Evolutionary conservation across 805 yeast genomes (phyloP), one percentile per base, ranked within the genome.

Genomic region (Cyberlindnera veronae): DNA sequence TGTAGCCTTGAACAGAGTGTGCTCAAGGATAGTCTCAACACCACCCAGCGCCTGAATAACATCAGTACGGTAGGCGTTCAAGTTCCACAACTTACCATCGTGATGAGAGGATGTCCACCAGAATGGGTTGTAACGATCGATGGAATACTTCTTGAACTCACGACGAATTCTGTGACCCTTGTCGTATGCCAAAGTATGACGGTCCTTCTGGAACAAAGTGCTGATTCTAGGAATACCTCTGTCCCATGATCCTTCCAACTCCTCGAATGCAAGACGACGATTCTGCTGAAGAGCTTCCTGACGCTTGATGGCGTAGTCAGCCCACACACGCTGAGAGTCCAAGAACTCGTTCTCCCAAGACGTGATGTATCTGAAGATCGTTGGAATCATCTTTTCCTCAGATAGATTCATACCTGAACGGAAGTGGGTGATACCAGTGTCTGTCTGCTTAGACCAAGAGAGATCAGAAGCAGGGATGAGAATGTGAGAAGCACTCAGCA

Each of bases 41-140:
- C 99, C 99, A 34, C 99, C 99, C 4, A 93, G 71, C 0, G 98
- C 95, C 62, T 93, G 97, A 32, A 93, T 90, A 3, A 93, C 96
- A 64, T 93, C 99, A 0, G 96, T 82, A 52, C 99, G 72, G 60
- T 93, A 93, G 0, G 95, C 82, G 54, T 85, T 86, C 51, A 93
- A 67, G 56, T 90, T 90, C 98, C 99, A 93, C 39, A 93, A 67
- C 54, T 83, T 87, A 51, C 99, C 99, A 60, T 93, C 99, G 60
- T 93, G 99, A 32, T 85, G 84, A 43, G 81, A 76, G 40, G 81
- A 82, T 0, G 95, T 84, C 99, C 99, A 93, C 97, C 97, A 90
- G 64, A 88, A 91, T 8, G 97, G 95, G 54, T 84, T 88, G 55
- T 71, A 79, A 31, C 93, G 73, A 6, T 86, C 71, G 23, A 85